These are phyloP conservation scores for Aureobasidium sp. DNA, from an alignment of 2,329 filamentous ascomycete genomes.

Conservation along the genomic window DNA sequence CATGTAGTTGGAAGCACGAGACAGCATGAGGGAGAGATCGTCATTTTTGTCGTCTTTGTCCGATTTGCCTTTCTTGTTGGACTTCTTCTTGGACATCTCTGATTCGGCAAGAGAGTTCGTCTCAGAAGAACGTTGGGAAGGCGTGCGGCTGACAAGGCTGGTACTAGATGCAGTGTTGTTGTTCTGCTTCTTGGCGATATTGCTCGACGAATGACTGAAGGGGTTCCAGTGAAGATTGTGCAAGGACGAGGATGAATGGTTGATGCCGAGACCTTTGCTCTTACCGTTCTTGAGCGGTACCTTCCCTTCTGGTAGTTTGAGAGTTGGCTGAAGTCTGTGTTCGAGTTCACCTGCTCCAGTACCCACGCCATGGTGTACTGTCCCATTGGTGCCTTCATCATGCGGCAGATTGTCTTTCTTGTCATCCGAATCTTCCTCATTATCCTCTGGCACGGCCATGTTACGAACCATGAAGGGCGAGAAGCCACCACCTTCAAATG, in stretches of 20 bases:
- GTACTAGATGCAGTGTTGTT: conserved; percentile 22
- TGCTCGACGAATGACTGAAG: conserved; percentile 33
- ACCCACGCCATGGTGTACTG: conserved; percentile 39
- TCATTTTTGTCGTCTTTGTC: conserved; percentile 60
- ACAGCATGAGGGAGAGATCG: conserved; percentile 94
- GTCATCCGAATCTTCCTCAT: conserved; percentile 38
- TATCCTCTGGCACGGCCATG: conserved; percentile 40
- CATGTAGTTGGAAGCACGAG: conserved; percentile 92
- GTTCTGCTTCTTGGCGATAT: conserved; percentile 18
- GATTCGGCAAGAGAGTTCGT: conserved; percentile 19
- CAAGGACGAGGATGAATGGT: conserved; percentile 14
- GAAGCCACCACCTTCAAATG: conserved; percentile 46
- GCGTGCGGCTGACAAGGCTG: conserved; percentile 24
- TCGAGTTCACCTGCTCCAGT: conserved; percentile 70
- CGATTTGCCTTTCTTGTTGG: conserved; percentile 32
- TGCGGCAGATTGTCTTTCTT: background rate
- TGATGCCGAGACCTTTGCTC: conserved; percentile 28
- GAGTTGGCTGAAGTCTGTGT: conserved; percentile 72
- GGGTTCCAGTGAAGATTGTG: conserved; percentile 33
- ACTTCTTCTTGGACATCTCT: conserved; percentile 26
- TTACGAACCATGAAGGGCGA: conserved; percentile 56
- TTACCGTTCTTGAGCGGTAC: conserved; percentile 23
- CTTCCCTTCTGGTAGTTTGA: conserved; percentile 47
- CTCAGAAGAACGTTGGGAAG: conserved; percentile 27
- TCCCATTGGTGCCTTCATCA: background rate